Conservation (phyloP, 2,329 filamentous ascomycete genomes). For the Aureobasidium sp. region DNA sequence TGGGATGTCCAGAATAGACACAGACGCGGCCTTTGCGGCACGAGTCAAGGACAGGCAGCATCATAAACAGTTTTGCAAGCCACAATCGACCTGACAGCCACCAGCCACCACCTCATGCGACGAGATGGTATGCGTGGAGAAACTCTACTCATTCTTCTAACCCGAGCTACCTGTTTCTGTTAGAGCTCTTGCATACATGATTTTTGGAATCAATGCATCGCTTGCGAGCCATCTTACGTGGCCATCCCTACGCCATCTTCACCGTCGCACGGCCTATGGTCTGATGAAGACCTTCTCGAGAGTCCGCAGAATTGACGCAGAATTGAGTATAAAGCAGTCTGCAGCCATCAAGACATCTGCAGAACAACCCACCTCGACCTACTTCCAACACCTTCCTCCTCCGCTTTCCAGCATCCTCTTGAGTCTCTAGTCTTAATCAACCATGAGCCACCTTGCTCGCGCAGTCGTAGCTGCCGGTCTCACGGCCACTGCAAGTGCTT, state of each 20-base stretch:
- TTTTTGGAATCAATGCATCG: background rate
- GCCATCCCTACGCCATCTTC: background rate
- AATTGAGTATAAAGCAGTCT: background rate
- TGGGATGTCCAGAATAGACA: background rate
- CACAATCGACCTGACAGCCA: background rate
- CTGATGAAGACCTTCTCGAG: background rate
- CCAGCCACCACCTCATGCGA: slow-evolving; percentile 1
- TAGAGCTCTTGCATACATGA: background rate
- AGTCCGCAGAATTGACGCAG: no score
- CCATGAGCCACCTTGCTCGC: background rate
- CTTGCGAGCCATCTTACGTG: background rate
- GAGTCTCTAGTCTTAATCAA: background rate
- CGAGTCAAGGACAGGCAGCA: background rate
- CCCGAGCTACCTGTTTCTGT: background rate
- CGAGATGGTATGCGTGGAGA: background rate
- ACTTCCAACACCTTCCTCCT: background rate
- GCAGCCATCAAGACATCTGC: background rate
- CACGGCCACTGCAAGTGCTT: background rate
- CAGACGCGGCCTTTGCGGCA: background rate
- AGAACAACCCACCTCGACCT: background rate
- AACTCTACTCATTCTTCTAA: background rate
- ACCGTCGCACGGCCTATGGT: background rate
- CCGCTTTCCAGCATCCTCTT: background rate
- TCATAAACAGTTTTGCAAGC: background rate
- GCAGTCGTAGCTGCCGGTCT: background rate